Conservation (phyloP, 352 stramenopile genomes). For the Globisporangium mamillatum region DNA sequence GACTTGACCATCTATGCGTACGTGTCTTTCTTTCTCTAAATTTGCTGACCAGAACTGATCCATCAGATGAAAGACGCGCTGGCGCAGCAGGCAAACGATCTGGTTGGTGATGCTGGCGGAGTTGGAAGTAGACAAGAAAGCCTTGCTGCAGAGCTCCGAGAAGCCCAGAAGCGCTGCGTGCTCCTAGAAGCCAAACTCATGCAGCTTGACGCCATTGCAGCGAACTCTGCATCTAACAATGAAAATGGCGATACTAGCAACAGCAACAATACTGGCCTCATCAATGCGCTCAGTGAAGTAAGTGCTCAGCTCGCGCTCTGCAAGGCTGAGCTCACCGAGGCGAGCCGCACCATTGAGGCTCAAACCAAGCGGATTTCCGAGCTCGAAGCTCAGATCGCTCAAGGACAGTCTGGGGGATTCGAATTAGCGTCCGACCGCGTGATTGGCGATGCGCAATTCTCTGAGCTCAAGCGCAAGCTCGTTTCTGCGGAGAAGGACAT, state of each 20-base stretch:
- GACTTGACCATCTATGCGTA: background rate
- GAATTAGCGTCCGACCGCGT: conserved; percentile 14
- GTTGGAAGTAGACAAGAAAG: background rate
- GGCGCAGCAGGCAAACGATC: conserved; percentile 38
- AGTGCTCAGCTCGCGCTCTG: conserved; percentile 35
- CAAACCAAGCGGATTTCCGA: conserved; percentile 47
- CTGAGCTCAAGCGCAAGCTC: conserved; percentile 44
- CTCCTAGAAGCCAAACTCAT: conserved; percentile 43
- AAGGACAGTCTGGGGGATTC: conserved; percentile 15
- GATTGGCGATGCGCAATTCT: conserved; percentile 29
- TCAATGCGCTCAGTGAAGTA: conserved; percentile 8
- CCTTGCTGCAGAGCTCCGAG: conserved; percentile 26
- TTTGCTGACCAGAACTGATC: conserved; percentile 44
- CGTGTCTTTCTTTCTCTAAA: background rate
- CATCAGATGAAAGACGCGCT: conserved; percentile 75
- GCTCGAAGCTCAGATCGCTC: conserved; percentile 32
- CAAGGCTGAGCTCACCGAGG: conserved; percentile 42
- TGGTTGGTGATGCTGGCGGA: background rate
- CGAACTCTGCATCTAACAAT: background rate
- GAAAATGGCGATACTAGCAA: background rate
- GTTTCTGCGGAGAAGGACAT: conserved; percentile 50
- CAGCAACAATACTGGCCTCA: conserved; percentile 6
- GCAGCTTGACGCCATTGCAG: conserved; percentile 14
- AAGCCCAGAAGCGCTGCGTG: conserved; percentile 40
- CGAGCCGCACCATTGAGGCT: conserved; percentile 34